phyloP scores from a whole-genome alignment of 2,329 filamentous ascomycete species.

The Tolypocladium nubicola region DNA sequence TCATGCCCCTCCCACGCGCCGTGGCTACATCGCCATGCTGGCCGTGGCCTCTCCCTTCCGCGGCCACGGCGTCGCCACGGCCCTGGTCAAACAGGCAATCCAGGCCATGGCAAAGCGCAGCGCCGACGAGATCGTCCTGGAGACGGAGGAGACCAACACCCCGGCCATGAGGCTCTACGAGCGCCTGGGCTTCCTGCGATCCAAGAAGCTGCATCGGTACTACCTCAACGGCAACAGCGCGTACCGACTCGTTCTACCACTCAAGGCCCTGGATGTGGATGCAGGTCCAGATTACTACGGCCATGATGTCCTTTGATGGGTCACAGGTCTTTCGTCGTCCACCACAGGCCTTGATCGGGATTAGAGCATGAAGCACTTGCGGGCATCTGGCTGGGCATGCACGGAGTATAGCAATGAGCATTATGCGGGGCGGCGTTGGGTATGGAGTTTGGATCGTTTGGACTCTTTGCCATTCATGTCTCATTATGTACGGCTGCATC shows the following conservation, averaged over 20 bases:
- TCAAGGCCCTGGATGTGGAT: slow-evolving; percentile 46
- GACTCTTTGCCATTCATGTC: neutral
- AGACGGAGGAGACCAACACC: slow-evolving; percentile 89
- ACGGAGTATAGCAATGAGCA: neutral
- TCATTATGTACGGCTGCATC: neutral
- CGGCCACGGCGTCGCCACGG: slow-evolving; percentile 78
- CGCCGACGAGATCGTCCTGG: slow-evolving; percentile 89
- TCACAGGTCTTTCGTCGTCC: neutral
- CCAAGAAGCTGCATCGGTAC: slow-evolving; percentile 87
- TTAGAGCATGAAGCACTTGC: neutral
- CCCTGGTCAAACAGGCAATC: slow-evolving; percentile 80
- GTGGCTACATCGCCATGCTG: slow-evolving; percentile 97
- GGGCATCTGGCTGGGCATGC: neutral
- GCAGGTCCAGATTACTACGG: slow-evolving; percentile 23
- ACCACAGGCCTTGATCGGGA: no score
- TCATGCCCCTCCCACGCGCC: slow-evolving; percentile 60
- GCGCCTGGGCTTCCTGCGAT: slow-evolving; percentile 79
- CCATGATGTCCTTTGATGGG: slow-evolving; percentile 13
- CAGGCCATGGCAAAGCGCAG: slow-evolving; percentile 76
- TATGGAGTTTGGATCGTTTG: neutral
- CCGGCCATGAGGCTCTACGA: slow-evolving; percentile 91
- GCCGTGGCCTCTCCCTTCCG: slow-evolving; percentile 76
- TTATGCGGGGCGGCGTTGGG: slow-evolving; percentile 5
- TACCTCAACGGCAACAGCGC: slow-evolving; percentile 96
- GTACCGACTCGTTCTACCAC: slow-evolving; percentile 73